These are phyloP conservation scores for Lentinula aciculospora DNA, from an alignment of 768 basidiomycete genomes.

Conservation along the genomic window DNA sequence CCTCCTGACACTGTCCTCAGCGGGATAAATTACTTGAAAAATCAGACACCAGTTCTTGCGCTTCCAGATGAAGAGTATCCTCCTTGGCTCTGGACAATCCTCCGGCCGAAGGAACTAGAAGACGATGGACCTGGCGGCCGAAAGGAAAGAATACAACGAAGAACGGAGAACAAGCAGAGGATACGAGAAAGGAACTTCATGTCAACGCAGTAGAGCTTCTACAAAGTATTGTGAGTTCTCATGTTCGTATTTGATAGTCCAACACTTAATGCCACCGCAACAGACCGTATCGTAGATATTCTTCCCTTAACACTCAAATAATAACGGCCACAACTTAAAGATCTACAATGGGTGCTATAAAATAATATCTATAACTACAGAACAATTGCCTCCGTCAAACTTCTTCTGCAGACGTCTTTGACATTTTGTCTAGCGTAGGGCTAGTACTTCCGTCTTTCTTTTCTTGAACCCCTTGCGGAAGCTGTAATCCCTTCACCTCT, in stretches of 20 bases:
- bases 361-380: too few species aligned
- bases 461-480: neutral
- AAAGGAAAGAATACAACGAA: slow-evolving; percentile 43
- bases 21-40: slow-evolving; percentile 83
- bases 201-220: slow-evolving; percentile 58
- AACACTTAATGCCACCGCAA: too few species aligned
- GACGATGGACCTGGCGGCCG: slow-evolving; percentile 18
- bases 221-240: neutral
- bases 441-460: neutral
- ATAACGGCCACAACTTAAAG: too few species aligned
- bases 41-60: slow-evolving; percentile 71
- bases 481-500: neutral
- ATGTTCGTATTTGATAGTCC: too few species aligned
- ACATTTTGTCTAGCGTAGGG: neutral
- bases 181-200: slow-evolving; percentile 86
- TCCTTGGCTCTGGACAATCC: slow-evolving; percentile 80
- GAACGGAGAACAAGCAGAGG: slow-evolving; percentile 56
- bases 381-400: too few species aligned
- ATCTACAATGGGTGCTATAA: too few species aligned
- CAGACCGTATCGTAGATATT: too few species aligned
- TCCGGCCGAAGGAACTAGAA: slow-evolving; percentile 54
- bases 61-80: slow-evolving; percentile 82
- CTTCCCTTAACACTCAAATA: too few species aligned
- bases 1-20: slow-evolving; percentile 65
- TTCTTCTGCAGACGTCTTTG: neutral